phyloP scores from a whole-genome alignment of 352 stramenopile species.

The Phytophthora cactorum region DNA sequence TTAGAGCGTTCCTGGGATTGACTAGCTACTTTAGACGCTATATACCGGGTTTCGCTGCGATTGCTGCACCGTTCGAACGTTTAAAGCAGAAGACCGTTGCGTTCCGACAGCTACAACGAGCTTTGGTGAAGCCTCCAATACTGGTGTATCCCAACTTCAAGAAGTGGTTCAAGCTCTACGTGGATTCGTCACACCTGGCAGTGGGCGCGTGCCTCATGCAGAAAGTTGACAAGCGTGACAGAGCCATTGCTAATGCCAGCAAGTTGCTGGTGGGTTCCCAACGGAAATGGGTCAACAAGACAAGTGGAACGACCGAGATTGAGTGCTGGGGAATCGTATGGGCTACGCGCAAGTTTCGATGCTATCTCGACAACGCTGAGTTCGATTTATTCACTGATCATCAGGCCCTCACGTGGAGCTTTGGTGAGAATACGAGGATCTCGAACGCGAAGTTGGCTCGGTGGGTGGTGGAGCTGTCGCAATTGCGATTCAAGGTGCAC shows the following conservation, averaged over 20 bases:
- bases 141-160: background rate
- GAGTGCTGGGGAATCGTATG: constrained; percentile 3
- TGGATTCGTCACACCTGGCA: background rate
- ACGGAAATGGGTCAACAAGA: background rate
- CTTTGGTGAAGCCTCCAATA: too few species aligned
- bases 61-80: too few species aligned
- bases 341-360: background rate
- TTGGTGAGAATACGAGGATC: background rate
- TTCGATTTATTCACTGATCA: background rate
- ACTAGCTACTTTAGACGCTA: too few species aligned
- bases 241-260: background rate
- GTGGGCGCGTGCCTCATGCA: background rate
- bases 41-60: too few species aligned
- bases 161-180: background rate
- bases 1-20: too few species aligned
- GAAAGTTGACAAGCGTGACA: background rate
- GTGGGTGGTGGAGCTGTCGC: background rate
- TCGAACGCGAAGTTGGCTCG: background rate
- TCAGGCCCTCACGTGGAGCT: background rate
- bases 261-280: background rate
- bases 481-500: background rate
- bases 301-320: background rate
- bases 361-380: background rate
- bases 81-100: too few species aligned
- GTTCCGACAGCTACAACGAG: too few species aligned